Base-by-base conservation (phyloP, 805 yeast genomes). In the Wickerhamiella spandovensis region DNA sequence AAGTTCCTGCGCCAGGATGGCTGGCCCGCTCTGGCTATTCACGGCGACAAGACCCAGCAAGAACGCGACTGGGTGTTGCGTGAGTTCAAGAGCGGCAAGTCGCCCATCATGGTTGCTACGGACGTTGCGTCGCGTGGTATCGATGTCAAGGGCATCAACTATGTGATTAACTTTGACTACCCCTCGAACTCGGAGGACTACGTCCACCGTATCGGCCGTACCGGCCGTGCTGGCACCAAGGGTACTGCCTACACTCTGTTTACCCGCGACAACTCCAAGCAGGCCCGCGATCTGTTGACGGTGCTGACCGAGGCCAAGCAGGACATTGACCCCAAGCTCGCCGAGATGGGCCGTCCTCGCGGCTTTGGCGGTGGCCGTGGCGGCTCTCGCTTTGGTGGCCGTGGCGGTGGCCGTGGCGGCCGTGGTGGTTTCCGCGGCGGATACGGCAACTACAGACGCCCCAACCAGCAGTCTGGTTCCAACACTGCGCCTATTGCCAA, bases 81-180 rank as follows among this genome's bases (percentile, higher is more conserved):
- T 60, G 96, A 90, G 72, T 92, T 92, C 76, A 85, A 84, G 77
- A 65, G 78, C 54, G 97, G 97, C 62, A 84, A 81, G 70, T 81
- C 94, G 50, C 95, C 96, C 58, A 82, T 92, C 64, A 88, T 92
- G 97, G 95, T 89, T 67, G 98, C 98, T 55, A 92, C 98, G 57
- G 98, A 92, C 71, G 98, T 92, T 68, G 98, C 98, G 56, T 96
- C 98, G 59, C 85, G 98, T 78, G 98, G 98, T 81, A 88, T 92
- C 74, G 98, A 92, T 73, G 98, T 92, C 71, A 92, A 92, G 76
- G 98, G 97, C 69, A 86, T 92, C 67, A 83, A 89, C 61, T 81
- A 74, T 63, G 98, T 92, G 54, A 77, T 92, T 67, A 92, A 92
- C 80, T 87, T 77, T 65, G 97, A 90, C 70, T 90, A 90, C 89